These are phyloP conservation scores for Cytospora piceae DNA, from an alignment of 2,329 filamentous ascomycete genomes.

Conservation along the genomic window DNA sequence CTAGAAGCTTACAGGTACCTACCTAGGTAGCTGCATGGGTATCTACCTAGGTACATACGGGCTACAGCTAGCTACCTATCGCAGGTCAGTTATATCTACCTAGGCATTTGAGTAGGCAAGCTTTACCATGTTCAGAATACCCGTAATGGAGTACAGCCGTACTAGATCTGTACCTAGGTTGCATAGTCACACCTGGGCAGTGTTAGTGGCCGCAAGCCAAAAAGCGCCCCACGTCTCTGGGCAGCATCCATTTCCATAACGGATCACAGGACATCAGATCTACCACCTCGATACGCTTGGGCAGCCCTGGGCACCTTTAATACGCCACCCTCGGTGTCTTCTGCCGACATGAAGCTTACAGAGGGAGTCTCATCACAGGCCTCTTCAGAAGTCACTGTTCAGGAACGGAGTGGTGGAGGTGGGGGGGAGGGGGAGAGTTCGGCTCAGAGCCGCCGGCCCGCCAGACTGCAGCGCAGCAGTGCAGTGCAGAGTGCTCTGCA, in stretches of 20 bases:
- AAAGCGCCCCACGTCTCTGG: not conserved
- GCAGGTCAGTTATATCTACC: too few species aligned
- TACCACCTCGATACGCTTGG: too few species aligned
- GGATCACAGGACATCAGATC: too few species aligned
- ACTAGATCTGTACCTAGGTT: too few species aligned
- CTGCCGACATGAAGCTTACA: too few species aligned
- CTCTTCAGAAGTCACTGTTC: not conserved
- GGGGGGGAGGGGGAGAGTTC: not conserved
- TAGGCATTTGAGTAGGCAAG: too few species aligned
- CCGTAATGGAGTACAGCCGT: too few species aligned
- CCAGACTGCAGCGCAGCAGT: slow-evolving; percentile 6
- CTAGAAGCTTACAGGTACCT: not conserved
- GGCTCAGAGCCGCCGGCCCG: slow-evolving; percentile 16
- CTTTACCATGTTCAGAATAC: too few species aligned
- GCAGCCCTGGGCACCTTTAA: too few species aligned
- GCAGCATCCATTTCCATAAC: not conserved
- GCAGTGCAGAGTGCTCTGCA: not conserved
- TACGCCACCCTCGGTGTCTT: too few species aligned
- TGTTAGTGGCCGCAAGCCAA: slow-evolving; percentile 1
- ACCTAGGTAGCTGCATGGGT: too few species aligned
- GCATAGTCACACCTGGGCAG: not conserved
- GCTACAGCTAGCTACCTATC: not conserved
- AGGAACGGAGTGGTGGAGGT: not conserved
- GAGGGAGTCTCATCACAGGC: not conserved
- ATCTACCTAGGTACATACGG: not conserved